Base-by-base conservation (phyloP, 352 stramenopile genomes). In the Phytophthora macrochlamydospora region DNA sequence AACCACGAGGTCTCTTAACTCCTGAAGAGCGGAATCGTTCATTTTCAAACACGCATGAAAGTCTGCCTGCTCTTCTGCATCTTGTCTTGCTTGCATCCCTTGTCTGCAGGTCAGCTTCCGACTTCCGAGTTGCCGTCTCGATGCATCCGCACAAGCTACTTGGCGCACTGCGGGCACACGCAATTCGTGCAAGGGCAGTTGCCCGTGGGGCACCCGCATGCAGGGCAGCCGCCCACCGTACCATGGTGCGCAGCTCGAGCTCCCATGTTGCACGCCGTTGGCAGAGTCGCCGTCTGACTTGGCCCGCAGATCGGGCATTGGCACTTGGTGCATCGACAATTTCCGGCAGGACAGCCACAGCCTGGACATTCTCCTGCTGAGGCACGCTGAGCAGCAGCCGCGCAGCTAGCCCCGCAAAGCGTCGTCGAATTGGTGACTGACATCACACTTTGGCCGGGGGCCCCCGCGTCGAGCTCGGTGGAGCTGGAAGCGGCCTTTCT, bases 381-480 rank as follows among this genome's bases (percentile, higher is more conserved):
- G 37, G 51, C 56, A 30, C 67, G 67, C 30, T 68, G 44, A 45
- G 62, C 51, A 12, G 67, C 62, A 50, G 51, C 56, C 51, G 71
- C 63, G 11, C 67, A 75, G 0, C 7, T 38, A 32, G 62, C 62
- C 24, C 62, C 46, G 46, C 67, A 71, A 28, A 75, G 71, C 14
- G 67, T 71, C 2, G 61, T 62, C 8, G 62, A 75, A 71, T 67
- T 42, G 67, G 51, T 18, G 67, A 56, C 51, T 71, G 55, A 8
- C 60, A 61, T 5, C 37, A 4, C 13, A 40, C 6, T 40, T 40
- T 40, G 35, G 35, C 9, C 35, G 18, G 18, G 18, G 35, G 35
- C 35, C 35, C 35, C 35, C 35, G 35, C 43, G 43, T 61, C 51
- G 8, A 40, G 35, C 9, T 40, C 9, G 35, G 35, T 40, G 9